Evolutionary conservation across 768 basidiomycete genomes (phyloP).

Genomic region (Solioccasus polychromus): DNA sequence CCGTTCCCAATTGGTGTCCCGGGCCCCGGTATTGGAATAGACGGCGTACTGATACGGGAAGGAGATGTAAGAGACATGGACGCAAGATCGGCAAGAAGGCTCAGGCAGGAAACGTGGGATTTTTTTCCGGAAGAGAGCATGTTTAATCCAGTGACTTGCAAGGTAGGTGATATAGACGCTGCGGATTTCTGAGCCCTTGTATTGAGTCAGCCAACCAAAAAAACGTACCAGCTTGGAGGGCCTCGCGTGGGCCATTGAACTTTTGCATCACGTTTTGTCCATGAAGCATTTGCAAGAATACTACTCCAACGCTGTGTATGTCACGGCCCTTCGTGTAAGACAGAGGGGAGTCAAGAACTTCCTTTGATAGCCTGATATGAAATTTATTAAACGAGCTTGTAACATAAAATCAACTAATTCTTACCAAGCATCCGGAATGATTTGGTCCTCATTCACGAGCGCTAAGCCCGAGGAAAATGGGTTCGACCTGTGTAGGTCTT

Average conservation of each 20-base stretch:
- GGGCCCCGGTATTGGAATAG: slow-evolving; percentile 26
- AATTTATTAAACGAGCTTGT: not conserved
- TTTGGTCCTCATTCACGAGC: slow-evolving; percentile 14
- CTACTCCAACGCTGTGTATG: slow-evolving; percentile 76
- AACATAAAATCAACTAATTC: not conserved
- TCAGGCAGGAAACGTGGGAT: slow-evolving; percentile 52
- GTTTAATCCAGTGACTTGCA: slow-evolving; percentile 50
- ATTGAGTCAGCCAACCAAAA: not conserved
- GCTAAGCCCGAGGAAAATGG: slow-evolving; percentile 48
- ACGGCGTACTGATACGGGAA: slow-evolving; percentile 12
- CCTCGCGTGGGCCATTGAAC: slow-evolving; percentile 54
- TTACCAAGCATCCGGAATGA: slow-evolving; percentile 32
- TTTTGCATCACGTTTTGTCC: slow-evolving; percentile 64
- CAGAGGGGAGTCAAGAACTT: slow-evolving; percentile 76
- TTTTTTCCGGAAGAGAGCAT: slow-evolving; percentile 64
- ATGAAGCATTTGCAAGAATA: slow-evolving; percentile 83
- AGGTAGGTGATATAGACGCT: slow-evolving; percentile 53
- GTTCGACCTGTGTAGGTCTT: slow-evolving; percentile 84
- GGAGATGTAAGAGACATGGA: slow-evolving; percentile 35
- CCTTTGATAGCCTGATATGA: slow-evolving; percentile 62
- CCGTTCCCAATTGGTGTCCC: slow-evolving; percentile 49
- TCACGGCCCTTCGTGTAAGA: slow-evolving; percentile 76
- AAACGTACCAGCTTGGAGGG: slow-evolving; percentile 50
- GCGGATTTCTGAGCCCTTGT: not conserved
- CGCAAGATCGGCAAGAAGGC: slow-evolving; percentile 56